These are phyloP conservation scores for Backusella psychrophila DNA, from an alignment of 192 early-diverging fungal species.

Conservation along the genomic window DNA sequence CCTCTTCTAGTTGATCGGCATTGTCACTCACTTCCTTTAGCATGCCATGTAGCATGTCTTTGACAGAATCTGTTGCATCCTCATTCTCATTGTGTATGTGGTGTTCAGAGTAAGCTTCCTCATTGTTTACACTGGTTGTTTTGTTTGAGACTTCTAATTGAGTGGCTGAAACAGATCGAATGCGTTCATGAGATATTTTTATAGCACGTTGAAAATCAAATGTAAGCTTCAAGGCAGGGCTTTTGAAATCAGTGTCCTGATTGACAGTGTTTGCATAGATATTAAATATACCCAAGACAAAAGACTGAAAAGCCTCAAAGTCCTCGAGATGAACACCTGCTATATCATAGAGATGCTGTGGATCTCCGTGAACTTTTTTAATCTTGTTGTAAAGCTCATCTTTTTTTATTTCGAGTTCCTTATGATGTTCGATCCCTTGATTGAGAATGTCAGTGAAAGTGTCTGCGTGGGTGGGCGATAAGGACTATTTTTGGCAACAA, in stretches of 20 bases:
- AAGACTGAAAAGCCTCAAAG: slow-evolving; percentile 30
- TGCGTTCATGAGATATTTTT: slow-evolving; percentile 22
- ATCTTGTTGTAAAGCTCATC: background rate
- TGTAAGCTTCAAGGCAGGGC: slow-evolving; percentile 21
- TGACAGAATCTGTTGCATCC: slow-evolving; percentile 17
- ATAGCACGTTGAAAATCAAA: slow-evolving; percentile 36
- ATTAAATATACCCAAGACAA: slow-evolving; percentile 30
- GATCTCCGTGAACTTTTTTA: slow-evolving; percentile 11
- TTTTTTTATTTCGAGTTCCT: slow-evolving; percentile 3
- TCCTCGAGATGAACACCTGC: slow-evolving; percentile 23
- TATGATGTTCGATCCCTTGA: background rate
- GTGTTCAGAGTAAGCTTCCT: slow-evolving; percentile 3
- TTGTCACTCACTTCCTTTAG: slow-evolving; percentile 39
- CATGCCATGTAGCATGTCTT: slow-evolving; percentile 36
- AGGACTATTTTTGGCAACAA: slow-evolving; percentile 6
- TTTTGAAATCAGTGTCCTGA: slow-evolving; percentile 20
- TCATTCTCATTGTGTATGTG: slow-evolving; percentile 6
- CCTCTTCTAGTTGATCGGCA: slow-evolving; percentile 43
- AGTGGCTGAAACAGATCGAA: slow-evolving; percentile 3
- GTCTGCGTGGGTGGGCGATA: background rate
- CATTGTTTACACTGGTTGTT: background rate
- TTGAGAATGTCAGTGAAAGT: background rate
- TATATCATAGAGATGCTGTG: background rate
- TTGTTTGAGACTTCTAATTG: slow-evolving; percentile 2
- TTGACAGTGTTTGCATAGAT: slow-evolving; percentile 29